phyloP scores from a whole-genome alignment of 2,329 filamentous ascomycete genomes.

The Lizonia empirigonia region DNA sequence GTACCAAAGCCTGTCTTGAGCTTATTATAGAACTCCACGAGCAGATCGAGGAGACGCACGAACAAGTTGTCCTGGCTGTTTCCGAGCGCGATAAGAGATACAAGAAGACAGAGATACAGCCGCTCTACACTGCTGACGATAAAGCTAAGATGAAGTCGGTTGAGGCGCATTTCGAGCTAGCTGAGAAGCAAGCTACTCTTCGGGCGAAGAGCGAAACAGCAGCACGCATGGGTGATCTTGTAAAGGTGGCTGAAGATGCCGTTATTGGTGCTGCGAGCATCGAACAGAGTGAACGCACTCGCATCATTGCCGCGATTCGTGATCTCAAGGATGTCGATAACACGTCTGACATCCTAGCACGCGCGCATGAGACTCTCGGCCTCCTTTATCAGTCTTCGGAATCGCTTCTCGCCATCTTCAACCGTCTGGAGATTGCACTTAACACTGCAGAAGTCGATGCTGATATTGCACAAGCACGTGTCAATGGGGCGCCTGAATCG shows the following conservation, averaged over 20 bases:
- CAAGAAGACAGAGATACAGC: slow-evolving; percentile 60
- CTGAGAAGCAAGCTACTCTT: slow-evolving; percentile 58
- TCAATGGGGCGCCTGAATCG: slow-evolving; percentile 51
- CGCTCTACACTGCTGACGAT: slow-evolving; percentile 58
- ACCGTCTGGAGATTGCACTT: slow-evolving; percentile 55
- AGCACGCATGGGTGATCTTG: slow-evolving; percentile 56
- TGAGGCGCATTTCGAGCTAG: slow-evolving; percentile 52
- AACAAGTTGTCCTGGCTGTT: slow-evolving; percentile 56
- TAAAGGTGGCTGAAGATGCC: slow-evolving; percentile 58
- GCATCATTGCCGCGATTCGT: slow-evolving; percentile 52
- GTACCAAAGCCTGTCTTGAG: slow-evolving; percentile 38
- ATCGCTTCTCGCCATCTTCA: slow-evolving; percentile 51
- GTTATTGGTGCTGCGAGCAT: slow-evolving; percentile 57
- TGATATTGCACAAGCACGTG: slow-evolving; percentile 59
- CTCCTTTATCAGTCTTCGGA: slow-evolving; percentile 49
- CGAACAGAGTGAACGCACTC: slow-evolving; percentile 59
- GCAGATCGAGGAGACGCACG: slow-evolving; percentile 57
- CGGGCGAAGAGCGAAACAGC: slow-evolving; percentile 58
- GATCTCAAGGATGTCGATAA: slow-evolving; percentile 44
- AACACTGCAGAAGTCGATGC: slow-evolving; percentile 60
- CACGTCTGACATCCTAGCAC: slow-evolving; percentile 25
- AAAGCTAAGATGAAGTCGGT: slow-evolving; percentile 57
- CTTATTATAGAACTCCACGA: slow-evolving; percentile 51
- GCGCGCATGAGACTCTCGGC: slow-evolving; percentile 34
- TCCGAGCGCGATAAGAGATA: slow-evolving; percentile 61